A percentile compares a stretch with the other conserved stretches of the same genome.
Conservation (phyloP, 1,284 basidiomycete genomes). For the Butyriboletus appendiculatus region DNA sequence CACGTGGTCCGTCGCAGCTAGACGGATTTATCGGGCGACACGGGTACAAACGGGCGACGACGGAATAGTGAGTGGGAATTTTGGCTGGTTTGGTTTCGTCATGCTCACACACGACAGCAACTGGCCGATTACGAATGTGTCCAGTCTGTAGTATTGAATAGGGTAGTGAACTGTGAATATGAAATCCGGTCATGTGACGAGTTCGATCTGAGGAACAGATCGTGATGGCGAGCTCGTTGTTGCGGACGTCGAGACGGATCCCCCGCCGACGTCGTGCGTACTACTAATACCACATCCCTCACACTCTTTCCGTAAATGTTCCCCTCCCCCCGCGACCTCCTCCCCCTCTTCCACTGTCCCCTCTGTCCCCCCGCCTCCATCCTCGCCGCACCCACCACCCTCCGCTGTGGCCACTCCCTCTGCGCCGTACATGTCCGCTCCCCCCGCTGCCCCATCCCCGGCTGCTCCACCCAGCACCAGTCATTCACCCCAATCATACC, state of each 20-base stretch:
- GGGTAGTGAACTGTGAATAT: too few species aligned
- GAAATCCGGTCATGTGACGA: too few species aligned
- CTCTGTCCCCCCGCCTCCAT: conserved; percentile 39
- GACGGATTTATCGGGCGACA: conserved; percentile 75
- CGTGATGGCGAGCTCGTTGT: conserved; percentile 26
- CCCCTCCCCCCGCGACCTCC: conserved; percentile 23
- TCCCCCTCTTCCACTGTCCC: conserved; percentile 42
- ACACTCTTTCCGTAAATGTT: too few species aligned
- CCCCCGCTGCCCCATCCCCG: conserved; percentile 25
- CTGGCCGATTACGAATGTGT: conserved; percentile 29
- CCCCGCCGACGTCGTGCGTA: conserved; percentile 33
- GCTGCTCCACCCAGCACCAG: conserved; percentile 17
- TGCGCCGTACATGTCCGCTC: conserved; percentile 37
- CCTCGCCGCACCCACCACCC: conserved; percentile 48
- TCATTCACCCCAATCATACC: conserved; percentile 32
- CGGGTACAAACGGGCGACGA: conserved; percentile 73
- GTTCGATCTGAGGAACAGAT: conserved; percentile 29
- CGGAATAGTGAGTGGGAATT: conserved; percentile 69
- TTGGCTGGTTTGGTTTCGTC: too few species aligned
- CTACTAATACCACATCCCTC: too few species aligned
- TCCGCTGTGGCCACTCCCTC: conserved; percentile 58
- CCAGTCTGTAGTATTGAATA: conserved; percentile 24
- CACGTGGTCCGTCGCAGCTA: conserved; percentile 86
- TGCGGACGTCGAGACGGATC: conserved; percentile 27
- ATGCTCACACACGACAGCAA: conserved; percentile 12